Evolutionary conservation across 768 basidiomycete species (phyloP), one percentile per base, ranked within the genome.

Genomic region (Trametes elegans): DNA sequence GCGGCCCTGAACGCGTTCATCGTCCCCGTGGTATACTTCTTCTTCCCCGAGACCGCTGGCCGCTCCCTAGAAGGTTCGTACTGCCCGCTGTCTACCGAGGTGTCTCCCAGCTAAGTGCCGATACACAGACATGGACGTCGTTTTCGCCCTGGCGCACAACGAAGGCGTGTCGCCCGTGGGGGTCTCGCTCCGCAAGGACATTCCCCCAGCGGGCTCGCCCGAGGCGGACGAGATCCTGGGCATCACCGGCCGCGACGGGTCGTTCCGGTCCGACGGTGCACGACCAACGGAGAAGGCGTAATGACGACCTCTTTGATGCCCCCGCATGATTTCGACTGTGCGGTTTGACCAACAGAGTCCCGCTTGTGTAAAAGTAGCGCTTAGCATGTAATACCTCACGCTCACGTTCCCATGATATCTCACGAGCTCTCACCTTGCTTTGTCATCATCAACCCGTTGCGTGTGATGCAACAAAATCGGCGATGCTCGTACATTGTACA

Each of bases 21-120:
- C 52, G 70, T 83, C 27, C 82, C 82, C 19, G 60, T 77, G 14
- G 79, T 84, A 3, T 85, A 84, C 62, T 63, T 82, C 45, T 84
- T 80, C 70, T 83, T 83, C 70, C 83, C 74, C 56, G 82, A 84
- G 69, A 84, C 82, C 3, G 77, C 81, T 16, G 79, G 81, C 23
- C 77, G 80, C 38, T 83, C 81, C 0, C 66, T 83, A 14, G 82
- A 83, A 70, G 81, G 75, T 73, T 49, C n/a, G 63, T 64, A 10
- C 19, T 13, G 1, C 46, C 0, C 9, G 19, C 27, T 38, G 1
- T 10, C 14, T 27, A 23, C 6, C 19, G 13, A 11, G 8, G 42
- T n/a, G 2, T 19, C 19, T 13, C 26, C 19, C 24, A 31, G 19
- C 24, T 42, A 35, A 43, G n/a, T n/a, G n/a, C 51, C 39, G 16